Percentiles rank a stretch among this genome's conserved stretches.
Conservation (phyloP, 345 rosid species). For the Moricandia moricandioides region DNA sequence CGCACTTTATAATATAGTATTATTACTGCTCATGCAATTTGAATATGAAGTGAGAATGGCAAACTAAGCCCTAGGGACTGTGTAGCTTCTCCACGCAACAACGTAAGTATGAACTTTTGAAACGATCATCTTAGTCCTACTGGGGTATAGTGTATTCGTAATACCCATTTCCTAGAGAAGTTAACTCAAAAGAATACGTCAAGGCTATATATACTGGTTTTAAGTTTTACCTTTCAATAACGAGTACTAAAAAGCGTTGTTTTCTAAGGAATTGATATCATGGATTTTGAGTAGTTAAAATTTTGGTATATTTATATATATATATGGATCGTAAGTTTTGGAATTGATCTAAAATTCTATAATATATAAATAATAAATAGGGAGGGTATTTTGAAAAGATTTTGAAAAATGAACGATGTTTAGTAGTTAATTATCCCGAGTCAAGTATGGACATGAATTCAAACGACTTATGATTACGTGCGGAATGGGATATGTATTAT, state of each 20-base stretch:
- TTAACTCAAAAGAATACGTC: not conserved
- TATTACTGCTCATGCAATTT: conserved; percentile 20
- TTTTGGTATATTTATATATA: not conserved
- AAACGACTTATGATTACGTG: conserved; percentile 38
- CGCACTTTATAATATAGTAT: conserved; percentile 25
- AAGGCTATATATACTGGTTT: not conserved
- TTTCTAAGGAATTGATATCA: not conserved
- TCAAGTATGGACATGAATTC: conserved; percentile 29
- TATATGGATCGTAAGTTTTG: not conserved
- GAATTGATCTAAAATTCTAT: not conserved
- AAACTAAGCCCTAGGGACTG: conserved; percentile 3
- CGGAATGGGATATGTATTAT: conserved; percentile 35
- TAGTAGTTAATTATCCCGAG: conserved; percentile 9
- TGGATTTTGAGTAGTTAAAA: not conserved
- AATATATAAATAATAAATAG: not conserved
- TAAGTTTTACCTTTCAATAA: not conserved
- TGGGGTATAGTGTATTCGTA: not conserved
- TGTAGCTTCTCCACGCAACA: conserved; percentile 7
- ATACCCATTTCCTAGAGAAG: too few relatives aligned
- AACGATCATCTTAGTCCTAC: conserved; percentile 5
- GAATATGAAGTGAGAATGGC: conserved; percentile 23
- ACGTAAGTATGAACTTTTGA: conserved; percentile 2
- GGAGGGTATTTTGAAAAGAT: conserved; percentile 11
- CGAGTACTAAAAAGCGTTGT: not conserved
- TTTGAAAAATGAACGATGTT: conserved; percentile 7